A percentile compares a stretch with the other conserved stretches of the same genome.
Conservation (phyloP, 345 rosid species). For the Iberis pinnata region DNA sequence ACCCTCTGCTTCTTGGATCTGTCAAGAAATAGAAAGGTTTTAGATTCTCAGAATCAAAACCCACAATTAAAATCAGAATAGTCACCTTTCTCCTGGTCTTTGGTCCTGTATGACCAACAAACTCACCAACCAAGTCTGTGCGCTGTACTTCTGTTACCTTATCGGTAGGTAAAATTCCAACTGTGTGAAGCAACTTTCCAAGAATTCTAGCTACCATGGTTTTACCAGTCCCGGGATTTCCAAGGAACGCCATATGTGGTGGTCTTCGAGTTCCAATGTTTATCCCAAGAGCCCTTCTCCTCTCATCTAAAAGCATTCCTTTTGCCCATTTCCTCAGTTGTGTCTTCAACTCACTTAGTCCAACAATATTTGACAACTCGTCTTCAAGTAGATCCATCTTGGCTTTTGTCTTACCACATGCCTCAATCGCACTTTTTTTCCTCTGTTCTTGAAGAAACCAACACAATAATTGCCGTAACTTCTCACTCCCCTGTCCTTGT, state of each 20-base stretch:
- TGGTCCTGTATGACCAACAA: conserved; percentile 97
- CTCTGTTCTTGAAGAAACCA: conserved; percentile 72
- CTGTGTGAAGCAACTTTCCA: conserved; percentile 80
- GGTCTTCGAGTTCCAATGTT: conserved; percentile 80
- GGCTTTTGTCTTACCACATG: conserved; percentile 67
- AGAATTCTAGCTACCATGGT: conserved; percentile 97
- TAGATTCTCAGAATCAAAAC: conserved; percentile 10
- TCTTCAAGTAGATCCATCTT: conserved; percentile 90
- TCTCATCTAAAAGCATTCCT: conserved; percentile 98
- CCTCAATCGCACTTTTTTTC: conserved; percentile 69
- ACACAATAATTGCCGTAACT: conserved; percentile 48
- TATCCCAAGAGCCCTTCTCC: conserved; percentile 80
- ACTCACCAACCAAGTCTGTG: conserved; percentile 98
- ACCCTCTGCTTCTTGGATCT: conserved; percentile 97
- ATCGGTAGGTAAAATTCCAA: conserved; percentile 87
- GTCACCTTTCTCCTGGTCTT: conserved; percentile 87
- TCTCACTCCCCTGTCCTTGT: conserved; percentile 65
- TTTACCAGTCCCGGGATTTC: conserved; percentile 99
- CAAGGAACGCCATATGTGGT: conserved; percentile 98
- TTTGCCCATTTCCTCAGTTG: conserved; percentile 95
- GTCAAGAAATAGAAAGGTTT: conserved; percentile 21
- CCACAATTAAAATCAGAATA: background rate
- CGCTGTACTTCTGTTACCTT: conserved; percentile 86
- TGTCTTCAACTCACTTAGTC: conserved; percentile 70
- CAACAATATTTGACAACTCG: conserved; percentile 67